Evolutionary conservation across 345 rosid genomes (phyloP).

Genomic region (Anacardium occidentale): DNA sequence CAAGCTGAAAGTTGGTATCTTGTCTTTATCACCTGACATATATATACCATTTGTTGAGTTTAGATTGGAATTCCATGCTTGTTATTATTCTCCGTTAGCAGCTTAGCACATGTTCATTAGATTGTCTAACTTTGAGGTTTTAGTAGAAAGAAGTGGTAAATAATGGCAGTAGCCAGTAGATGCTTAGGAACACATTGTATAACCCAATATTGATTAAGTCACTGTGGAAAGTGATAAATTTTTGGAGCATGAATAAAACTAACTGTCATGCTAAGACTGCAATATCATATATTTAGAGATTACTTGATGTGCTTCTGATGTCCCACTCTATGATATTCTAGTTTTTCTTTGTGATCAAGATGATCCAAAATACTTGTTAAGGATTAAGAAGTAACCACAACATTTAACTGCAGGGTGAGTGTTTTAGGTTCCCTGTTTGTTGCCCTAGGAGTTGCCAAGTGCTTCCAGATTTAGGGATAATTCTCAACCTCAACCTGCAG

Average conservation of each 20-base stretch:
- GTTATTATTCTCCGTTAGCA: background rate
- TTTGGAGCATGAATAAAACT: constrained; percentile 19
- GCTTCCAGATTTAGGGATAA: constrained; percentile 50
- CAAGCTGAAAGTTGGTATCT: background rate
- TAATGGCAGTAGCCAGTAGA: constrained; percentile 6
- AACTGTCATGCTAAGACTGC: constrained; percentile 15
- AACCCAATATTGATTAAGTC: constrained; percentile 1
- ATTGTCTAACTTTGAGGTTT: background rate
- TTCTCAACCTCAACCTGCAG: constrained; percentile 48
- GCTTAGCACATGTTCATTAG: background rate
- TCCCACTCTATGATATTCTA: constrained; percentile 18
- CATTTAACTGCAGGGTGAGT: constrained; percentile 51
- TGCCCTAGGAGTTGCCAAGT: constrained; percentile 51
- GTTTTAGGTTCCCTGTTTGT: constrained; percentile 43
- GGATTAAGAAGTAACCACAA: constrained; percentile 31
- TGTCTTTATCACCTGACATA: background rate
- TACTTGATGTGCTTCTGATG: constrained; percentile 15
- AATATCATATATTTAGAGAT: constrained; percentile 12
- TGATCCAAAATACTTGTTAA: constrained; percentile 26
- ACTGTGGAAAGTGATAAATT: background rate
- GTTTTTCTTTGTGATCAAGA: constrained; percentile 29
- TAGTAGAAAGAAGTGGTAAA: background rate
- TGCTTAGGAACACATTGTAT: constrained; percentile 11
- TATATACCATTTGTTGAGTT: background rate
- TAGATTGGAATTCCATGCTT: background rate